Evolutionary conservation across 805 yeast genomes (phyloP).

Genomic region (Candida ipomoeae): DNA sequence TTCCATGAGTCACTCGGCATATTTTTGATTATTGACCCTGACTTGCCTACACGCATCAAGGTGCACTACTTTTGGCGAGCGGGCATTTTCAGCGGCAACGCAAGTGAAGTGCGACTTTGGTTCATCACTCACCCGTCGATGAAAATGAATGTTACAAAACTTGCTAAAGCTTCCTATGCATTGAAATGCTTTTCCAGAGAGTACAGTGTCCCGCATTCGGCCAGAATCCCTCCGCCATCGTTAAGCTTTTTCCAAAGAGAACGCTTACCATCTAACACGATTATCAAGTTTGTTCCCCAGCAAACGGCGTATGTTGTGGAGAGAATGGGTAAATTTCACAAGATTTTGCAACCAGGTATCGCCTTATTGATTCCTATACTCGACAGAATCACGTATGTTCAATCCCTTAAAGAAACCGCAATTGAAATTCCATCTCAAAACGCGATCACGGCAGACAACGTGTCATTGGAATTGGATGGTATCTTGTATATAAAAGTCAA

Average conservation of each 20-base stretch:
- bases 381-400: constrained; percentile 77
- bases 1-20: background rate
- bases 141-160: constrained; percentile 5
- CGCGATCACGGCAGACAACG: constrained; percentile 84
- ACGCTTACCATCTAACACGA: constrained; percentile 68
- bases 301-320: constrained; percentile 90
- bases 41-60: background rate
- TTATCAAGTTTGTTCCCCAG: constrained; percentile 78
- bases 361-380: constrained; percentile 69
- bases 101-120: background rate
- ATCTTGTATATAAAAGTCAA: constrained; percentile 71
- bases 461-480: constrained; percentile 80
- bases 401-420: constrained; percentile 79
- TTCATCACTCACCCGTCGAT: background rate
- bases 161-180: background rate
- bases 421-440: constrained; percentile 79
- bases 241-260: constrained; percentile 59
- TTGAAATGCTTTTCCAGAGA: constrained; percentile 3
- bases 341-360: constrained; percentile 66
- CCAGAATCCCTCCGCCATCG: constrained; percentile 11
- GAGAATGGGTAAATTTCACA: constrained; percentile 80
- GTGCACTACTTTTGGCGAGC: constrained; percentile 5
- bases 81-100: constrained; percentile 1
- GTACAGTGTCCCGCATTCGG: constrained; percentile 7
- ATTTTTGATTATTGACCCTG: background rate